Conservation (phyloP, 2,329 filamentous ascomycete species). For the Hymenoscyphus occultus region DNA sequence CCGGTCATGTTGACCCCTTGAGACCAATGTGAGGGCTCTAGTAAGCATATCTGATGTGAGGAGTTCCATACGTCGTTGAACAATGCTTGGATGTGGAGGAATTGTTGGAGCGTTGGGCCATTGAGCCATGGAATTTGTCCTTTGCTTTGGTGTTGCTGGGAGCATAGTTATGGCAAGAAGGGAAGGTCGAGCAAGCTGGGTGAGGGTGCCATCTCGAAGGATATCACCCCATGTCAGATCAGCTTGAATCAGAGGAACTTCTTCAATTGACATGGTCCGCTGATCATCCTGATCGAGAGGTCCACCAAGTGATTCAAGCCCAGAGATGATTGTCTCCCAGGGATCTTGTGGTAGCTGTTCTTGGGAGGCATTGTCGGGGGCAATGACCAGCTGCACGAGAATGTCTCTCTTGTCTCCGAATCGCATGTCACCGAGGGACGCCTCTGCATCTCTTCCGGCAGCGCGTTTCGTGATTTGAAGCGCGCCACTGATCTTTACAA, state of each 20-base stretch:
- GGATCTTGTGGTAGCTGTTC: slow-evolving; percentile 89
- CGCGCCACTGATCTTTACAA: slow-evolving; percentile 96
- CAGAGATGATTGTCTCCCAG: slow-evolving; percentile 96
- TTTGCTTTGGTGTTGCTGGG: slow-evolving; percentile 58
- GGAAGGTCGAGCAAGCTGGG: slow-evolving; percentile 84
- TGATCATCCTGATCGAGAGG: slow-evolving; percentile 83
- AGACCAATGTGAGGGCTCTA: slow-evolving; percentile 83
- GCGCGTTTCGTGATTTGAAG: slow-evolving; percentile 95
- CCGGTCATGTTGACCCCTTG: slow-evolving; percentile 87
- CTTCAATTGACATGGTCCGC: slow-evolving; percentile 81
- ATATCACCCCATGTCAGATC: slow-evolving; percentile 94
- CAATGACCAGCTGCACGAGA: slow-evolving; percentile 87
- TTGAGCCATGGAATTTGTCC: slow-evolving; percentile 50
- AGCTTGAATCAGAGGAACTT: slow-evolving; percentile 91
- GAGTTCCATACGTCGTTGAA: slow-evolving; percentile 95
- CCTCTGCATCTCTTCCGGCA: slow-evolving; percentile 90
- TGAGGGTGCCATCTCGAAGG: slow-evolving; percentile 78
- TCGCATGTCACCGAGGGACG: slow-evolving; percentile 82
- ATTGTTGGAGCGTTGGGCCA: slow-evolving; percentile 73
- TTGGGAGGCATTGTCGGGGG: slow-evolving; percentile 74
- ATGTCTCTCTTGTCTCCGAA: slow-evolving; percentile 96
- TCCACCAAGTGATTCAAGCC: slow-evolving; percentile 87
- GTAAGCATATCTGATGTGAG: slow-evolving; percentile 98
- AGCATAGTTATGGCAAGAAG: slow-evolving; percentile 95
- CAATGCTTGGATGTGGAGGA: slow-evolving; percentile 89